Base-by-base conservation (phyloP, 768 basidiomycete genomes). In the Phanerochaete sordida region DNA sequence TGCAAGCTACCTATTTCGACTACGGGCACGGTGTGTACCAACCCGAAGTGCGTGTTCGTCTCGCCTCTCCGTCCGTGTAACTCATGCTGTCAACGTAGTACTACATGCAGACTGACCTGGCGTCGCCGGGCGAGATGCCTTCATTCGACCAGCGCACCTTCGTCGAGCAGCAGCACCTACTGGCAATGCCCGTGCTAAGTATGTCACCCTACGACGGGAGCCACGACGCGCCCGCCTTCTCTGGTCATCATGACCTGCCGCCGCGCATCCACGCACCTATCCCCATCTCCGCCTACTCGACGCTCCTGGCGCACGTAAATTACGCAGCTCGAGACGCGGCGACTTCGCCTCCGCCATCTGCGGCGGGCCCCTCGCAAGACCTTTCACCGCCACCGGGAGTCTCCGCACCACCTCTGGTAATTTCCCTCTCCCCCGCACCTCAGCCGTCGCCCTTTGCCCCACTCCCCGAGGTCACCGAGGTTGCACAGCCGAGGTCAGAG, bases 271-370 rank as follows among this genome's bases (percentile, higher is more conserved):
- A 70, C 55, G 64, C 67, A 1, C 69, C 69, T 0, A 55, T 68
- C 7, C 69, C 66, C 7, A 23, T 69, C 24, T 66, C 68, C 0
- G 57, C 60, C 1, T 69, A 68, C 50, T 58, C 66, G n/a, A 54
- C 66, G 2, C 65, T 69, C 4, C 58, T 68, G 44, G 30, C 63
- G 9, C n/a, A 59, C 4, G 24, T 44, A 19, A 13, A 45, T 21
- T 21, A 9, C 56, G 33, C 43, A 44, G 37, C 16, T 5, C 44
- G 27, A 44, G 37, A 1, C n/a, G n/a, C n/a, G n/a, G n/a, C n/a
- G n/a, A n/a, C n/a, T n/a, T n/a, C n/a, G n/a, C n/a, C n/a, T n/a
- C n/a, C n/a, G n/a, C n/a, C n/a, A n/a, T n/a, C n/a, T n/a, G n/a
- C n/a, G n/a, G n/a, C n/a, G n/a, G n/a, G n/a, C n/a, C n/a, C n/a